Base-by-base conservation (phyloP, 805 yeast species). In the Dipodascus geniculatus region DNA sequence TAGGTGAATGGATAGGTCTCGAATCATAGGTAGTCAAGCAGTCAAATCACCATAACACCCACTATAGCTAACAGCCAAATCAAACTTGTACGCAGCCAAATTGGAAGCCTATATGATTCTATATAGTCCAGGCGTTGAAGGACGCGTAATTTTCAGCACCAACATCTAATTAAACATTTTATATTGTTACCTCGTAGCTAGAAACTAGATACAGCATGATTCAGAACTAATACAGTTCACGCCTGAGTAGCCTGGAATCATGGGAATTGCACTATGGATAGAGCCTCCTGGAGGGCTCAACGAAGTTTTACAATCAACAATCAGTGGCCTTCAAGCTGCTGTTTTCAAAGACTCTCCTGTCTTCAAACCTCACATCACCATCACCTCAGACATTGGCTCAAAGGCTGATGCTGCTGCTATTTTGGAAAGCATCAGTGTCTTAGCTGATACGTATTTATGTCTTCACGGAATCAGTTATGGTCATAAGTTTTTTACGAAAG, bases 281-380 rank as follows among this genome's bases (percentile, higher is more conserved):
- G 80, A 83, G 64, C 95, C 95, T 28, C 33, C 33, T 28, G 6
- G 1, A 77, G 71, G 53, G 70, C 70, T 20, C 20, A 66, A 77
- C 60, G 86, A 81, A 50, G 78, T 79, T 50, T 65, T 86, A 22
- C 68, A 71, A 14, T 78, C 84, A 17, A 70, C 83, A 38, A 82
- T 83, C 66, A 70, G 76, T 16, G 81, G 88, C 6, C 66, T 86
- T 35, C 33, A 28, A 28, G 78, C 76, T 47, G 82, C 89, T 1
- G 68, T 85, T n/a, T 84, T 86, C 61, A 85, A 85, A 9, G 83
- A 81, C 51, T 80, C 88, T 0, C 84, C 85, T 1, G 64, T 61
- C 28, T 81, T 85, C 60, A 85, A 79, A 57, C 95, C 95, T 2
- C 95, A 86, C 63, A 74, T 87, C 35, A 87, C 95, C 1, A 74